These are phyloP conservation scores for Castanea mollissima DNA, from an alignment of 306 rosid species.

Conservation along the genomic window DNA sequence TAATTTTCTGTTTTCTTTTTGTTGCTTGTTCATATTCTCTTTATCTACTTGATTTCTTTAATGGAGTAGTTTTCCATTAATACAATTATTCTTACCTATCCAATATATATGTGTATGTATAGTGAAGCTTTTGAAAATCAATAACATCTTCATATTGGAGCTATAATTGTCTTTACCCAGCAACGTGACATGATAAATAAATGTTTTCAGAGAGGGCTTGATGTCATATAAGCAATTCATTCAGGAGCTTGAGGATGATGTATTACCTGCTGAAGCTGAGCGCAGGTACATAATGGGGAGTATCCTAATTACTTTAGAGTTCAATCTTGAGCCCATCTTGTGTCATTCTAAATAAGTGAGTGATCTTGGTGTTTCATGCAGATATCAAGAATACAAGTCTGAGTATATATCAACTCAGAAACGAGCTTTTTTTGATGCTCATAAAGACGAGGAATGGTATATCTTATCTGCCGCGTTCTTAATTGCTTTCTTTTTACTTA, in stretches of 20 bases:
- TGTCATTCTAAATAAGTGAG: too few species aligned
- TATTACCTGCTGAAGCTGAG: slow-evolving; percentile 94
- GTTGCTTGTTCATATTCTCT: too few species aligned
- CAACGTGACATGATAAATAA: slow-evolving; percentile 17
- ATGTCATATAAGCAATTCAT: slow-evolving; percentile 98
- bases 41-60: too few species aligned
- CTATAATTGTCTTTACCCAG: too few species aligned
- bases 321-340: neutral
- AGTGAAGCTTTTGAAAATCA: too few species aligned
- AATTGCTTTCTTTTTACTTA: neutral
- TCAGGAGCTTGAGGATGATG: slow-evolving; percentile 98
- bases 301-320: neutral
- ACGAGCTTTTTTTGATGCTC: slow-evolving; percentile 79
- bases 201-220: slow-evolving; percentile 81
- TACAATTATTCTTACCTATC: too few species aligned
- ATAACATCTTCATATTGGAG: too few species aligned
- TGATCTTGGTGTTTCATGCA: neutral
- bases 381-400: slow-evolving; percentile 87
- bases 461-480: neutral
- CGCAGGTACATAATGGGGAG: slow-evolving; percentile 61
- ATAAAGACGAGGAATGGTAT: slow-evolving; percentile 95
- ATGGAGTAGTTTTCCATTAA: too few species aligned
- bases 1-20: too few species aligned
- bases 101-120: too few species aligned
- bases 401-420: slow-evolving; percentile 96